Conservation (phyloP, 306 rosid genomes). For the Biancaea sappan region DNA sequence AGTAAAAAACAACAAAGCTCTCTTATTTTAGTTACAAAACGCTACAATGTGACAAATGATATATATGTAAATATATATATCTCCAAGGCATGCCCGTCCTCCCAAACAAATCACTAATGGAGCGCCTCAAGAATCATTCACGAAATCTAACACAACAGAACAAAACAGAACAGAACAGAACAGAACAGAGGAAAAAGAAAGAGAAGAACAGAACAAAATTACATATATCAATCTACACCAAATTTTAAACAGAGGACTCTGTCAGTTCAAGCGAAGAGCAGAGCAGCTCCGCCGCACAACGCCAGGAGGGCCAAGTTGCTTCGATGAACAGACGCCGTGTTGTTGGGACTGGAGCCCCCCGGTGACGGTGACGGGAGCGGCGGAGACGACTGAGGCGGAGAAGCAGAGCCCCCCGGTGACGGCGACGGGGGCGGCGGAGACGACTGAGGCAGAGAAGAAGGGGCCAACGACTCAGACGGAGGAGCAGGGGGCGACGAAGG, state of each 20-base stretch:
- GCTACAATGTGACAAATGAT: slow-evolving; percentile 36
- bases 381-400: too few relatives aligned
- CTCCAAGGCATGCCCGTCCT: slow-evolving; percentile 25
- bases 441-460: neutral
- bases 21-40: slow-evolving; percentile 45
- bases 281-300: slow-evolving; percentile 43
- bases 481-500: slow-evolving; percentile 27
- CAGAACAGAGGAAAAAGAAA: neutral
- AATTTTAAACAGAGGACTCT: neutral
- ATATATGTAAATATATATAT: too few relatives aligned
- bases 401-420: neutral
- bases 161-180: neutral
- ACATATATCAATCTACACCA: slow-evolving; percentile 33
- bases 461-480: neutral
- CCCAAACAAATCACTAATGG: slow-evolving; percentile 37
- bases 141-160: slow-evolving; percentile 10
- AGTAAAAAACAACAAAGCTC: slow-evolving; percentile 14
- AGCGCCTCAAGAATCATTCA: slow-evolving; percentile 43
- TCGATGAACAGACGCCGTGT: slow-evolving; percentile 37
- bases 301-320: slow-evolving; percentile 39
- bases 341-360: neutral
- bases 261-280: slow-evolving; percentile 34
- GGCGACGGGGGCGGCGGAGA: neutral
- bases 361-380: slow-evolving; percentile 11
- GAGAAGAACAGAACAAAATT: neutral